Conservation (phyloP, 1,139 yeast species). For the Blastobotrys apis region DNA sequence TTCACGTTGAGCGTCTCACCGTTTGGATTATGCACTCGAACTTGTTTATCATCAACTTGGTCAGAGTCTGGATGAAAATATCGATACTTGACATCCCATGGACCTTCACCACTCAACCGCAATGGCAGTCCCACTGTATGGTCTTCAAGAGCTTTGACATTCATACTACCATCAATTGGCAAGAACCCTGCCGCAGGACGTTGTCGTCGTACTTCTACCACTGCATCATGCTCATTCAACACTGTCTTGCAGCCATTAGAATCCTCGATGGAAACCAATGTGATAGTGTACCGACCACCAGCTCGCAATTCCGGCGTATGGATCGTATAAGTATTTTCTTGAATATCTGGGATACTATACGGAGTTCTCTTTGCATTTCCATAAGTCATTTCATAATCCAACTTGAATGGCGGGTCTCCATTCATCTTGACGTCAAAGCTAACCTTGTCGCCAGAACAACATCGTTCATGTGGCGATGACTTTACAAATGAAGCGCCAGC, state of each 20-base stretch:
- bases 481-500: conserved; percentile 38
- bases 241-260: conserved; percentile 69
- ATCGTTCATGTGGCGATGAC: conserved; percentile 23
- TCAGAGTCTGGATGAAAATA: conserved; percentile 20
- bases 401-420: conserved; percentile 75
- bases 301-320: conserved; percentile 49
- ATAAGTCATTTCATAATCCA: conserved; percentile 63
- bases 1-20: conserved; percentile 40
- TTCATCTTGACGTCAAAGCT: conserved; percentile 55
- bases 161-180: conserved; percentile 34
- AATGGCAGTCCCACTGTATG: conserved; percentile 56
- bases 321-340: conserved; percentile 40
- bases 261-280: conserved; percentile 64
- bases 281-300: conserved; percentile 69
- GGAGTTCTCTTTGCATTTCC: conserved; percentile 41
- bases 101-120: conserved; percentile 47
- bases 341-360: conserved; percentile 43
- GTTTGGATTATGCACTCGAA: conserved; percentile 25
- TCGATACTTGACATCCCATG: conserved; percentile 45
- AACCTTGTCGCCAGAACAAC: conserved; percentile 46
- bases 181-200: conserved; percentile 55
- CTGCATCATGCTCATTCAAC: conserved; percentile 55
- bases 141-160: conserved; percentile 47
- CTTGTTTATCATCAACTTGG: conserved; percentile 15
- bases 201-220: conserved; percentile 60